These are phyloP conservation scores for Monosporascus sp. DNA, from an alignment of 2,329 filamentous ascomycete genomes.

Conservation along the genomic window DNA sequence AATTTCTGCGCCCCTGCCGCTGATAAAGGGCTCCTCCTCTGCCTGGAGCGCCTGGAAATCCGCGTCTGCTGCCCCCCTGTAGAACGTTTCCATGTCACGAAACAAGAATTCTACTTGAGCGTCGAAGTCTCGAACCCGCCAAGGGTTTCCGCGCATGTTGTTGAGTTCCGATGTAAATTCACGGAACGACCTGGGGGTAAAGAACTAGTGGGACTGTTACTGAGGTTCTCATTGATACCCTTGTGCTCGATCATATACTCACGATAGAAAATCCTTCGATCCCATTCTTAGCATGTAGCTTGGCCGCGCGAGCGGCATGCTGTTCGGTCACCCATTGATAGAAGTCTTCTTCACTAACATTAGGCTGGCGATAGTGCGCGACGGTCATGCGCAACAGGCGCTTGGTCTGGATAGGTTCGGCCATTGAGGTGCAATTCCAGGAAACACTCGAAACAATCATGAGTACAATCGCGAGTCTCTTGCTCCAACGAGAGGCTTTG, in stretches of 20 bases:
- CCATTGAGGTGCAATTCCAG: no score
- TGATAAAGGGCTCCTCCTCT: conserved; percentile 12
- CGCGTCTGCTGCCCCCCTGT: conserved; percentile 6
- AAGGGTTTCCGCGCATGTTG: neutral
- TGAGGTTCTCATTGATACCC: neutral
- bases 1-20: conserved; percentile 1
- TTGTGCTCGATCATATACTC: neutral
- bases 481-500: no score
- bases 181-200: conserved; percentile 9
- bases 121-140: conserved; percentile 8
- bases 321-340: neutral
- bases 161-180: neutral
- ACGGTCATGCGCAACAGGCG: conserved; percentile 3
- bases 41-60: conserved; percentile 15
- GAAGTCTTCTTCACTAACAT: conserved; percentile 1
- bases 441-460: no score
- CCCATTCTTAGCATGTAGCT: neutral
- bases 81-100: conserved; percentile 9
- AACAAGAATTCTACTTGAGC: conserved; percentile 15
- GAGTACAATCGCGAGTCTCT: no score
- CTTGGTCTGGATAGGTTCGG: neutral
- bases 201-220: neutral
- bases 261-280: conserved; percentile 1
- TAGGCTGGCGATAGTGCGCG: neutral
- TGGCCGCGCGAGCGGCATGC: neutral